Percentiles rank a stretch among this genome's conserved stretches.
Conservation (phyloP, 495 filamentous ascomycete species). For the Cercophora sp. region DNA sequence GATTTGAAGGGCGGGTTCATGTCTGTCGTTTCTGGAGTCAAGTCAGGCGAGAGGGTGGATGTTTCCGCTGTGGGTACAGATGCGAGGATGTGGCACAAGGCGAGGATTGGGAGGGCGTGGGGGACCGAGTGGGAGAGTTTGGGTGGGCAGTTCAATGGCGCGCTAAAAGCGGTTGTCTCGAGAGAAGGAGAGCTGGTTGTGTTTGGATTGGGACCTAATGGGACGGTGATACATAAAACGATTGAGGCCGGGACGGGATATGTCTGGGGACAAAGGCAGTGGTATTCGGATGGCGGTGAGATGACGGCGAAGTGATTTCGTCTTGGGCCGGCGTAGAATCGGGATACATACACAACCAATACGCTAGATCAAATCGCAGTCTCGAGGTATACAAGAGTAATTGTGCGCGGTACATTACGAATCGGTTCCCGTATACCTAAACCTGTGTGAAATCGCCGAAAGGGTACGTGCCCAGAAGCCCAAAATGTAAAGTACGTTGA, state of each 20-base stretch:
- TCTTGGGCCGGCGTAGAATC: background rate
- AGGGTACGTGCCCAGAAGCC: too few relatives aligned
- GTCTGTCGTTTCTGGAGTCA: too few relatives aligned
- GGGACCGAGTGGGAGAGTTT: background rate
- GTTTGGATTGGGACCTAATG: background rate
- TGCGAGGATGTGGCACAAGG: background rate
- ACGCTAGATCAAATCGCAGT: too few relatives aligned
- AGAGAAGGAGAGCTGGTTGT: background rate
- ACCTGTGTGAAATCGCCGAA: too few relatives aligned
- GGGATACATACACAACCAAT: too few relatives aligned
- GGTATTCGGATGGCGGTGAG: background rate
- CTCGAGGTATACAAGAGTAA: too few relatives aligned
- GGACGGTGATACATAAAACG: background rate
- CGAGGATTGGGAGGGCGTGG: background rate
- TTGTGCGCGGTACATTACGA: too few relatives aligned
- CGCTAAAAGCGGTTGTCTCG: background rate
- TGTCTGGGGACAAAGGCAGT: background rate
- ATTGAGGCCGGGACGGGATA: background rate
- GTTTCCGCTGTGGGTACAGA: background rate
- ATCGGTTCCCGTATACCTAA: too few relatives aligned
- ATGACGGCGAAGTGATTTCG: background rate
- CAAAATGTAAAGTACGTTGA: too few relatives aligned
- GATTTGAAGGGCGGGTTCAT: too few relatives aligned
- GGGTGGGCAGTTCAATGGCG: background rate
- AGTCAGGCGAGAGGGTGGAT: too few relatives aligned